Evolutionary conservation across 257 asterid genomes (phyloP), one percentile per base, ranked within the genome.

Genomic region (Misopates orontium): DNA sequence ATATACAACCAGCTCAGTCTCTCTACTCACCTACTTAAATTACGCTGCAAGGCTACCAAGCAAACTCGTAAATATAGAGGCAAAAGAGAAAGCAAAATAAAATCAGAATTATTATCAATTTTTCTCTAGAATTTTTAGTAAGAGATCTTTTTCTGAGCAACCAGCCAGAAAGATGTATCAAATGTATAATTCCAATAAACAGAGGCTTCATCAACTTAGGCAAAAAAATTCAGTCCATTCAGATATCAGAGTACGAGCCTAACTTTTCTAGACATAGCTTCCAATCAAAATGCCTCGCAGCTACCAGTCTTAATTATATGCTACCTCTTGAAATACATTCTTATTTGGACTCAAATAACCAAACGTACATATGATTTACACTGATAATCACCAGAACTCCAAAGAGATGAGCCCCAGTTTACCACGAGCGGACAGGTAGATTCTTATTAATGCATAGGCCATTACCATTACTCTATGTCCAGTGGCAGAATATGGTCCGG

Each of bases 31-130:
- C 70, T 17, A 21, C 14, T 39, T 42, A 62, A 61, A 28, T 14
- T 36, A 59, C 9, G 47, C 48, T 68, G 60, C 70, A 58, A 45
- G 67, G 51, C 57, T 25, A 52, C 47, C 50, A 48, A 73, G 19
- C 62, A 64, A 49, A 55, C 58, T 59, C 36, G 25, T 28, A 3
- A 28, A 28, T 17, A 44, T 22, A 8, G 28, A 47, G 59, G 40
- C 60, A 66, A 24, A 65, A 21, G 4, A 12, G 3, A 48, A 9
- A 44, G 32, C 48, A 56, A 15, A 31, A 41, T 10, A 55, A 69
- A 69, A 52, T 54, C 20, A 57, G 36, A 56, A 54, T 21, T 4
- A 13, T n/a, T 18, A 45, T 17, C 5, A 20, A 12, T 2, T 16
- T 10, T 31, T 12, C 51, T 32, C 51, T 1, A 3, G 11, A 17